These are phyloP conservation scores for Parmelia sp. DNA, from an alignment of 495 filamentous ascomycete genomes.

Conservation along the genomic window DNA sequence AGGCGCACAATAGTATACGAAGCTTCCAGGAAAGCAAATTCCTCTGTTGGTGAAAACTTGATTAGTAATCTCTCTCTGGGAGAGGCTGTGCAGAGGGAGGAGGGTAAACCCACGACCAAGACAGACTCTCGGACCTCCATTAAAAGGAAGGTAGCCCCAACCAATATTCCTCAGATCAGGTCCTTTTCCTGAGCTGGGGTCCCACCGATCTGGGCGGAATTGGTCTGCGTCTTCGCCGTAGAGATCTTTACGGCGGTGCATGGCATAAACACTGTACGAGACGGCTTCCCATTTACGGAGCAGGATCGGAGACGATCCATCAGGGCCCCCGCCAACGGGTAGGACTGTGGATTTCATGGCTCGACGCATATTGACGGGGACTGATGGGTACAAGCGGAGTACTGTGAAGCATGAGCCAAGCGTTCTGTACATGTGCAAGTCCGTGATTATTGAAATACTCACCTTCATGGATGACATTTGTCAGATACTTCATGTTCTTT, in stretches of 20 bases:
- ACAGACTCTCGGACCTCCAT: conserved; percentile 46
- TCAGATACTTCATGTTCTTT: conserved; percentile 32
- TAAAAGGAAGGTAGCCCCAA: conserved; percentile 66
- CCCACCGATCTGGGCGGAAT: conserved; percentile 50
- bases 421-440: not conserved
- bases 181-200: too few species aligned
- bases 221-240: conserved; percentile 45
- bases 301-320: conserved; percentile 56
- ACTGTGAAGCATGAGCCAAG: not conserved
- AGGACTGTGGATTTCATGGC: conserved; percentile 64
- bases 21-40: conserved; percentile 46
- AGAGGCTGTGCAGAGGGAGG: too few species aligned
- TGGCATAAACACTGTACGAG: conserved; percentile 35
- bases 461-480: conserved; percentile 36
- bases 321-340: conserved; percentile 65
- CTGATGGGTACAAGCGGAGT: conserved; percentile 59
- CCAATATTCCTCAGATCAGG: conserved; percentile 18
- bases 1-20: conserved; percentile 41
- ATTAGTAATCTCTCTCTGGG: too few species aligned
- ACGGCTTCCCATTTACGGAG: conserved; percentile 55
- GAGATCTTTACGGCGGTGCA: conserved; percentile 44
- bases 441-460: conserved; percentile 36
- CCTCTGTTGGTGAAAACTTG: conserved; percentile 34
- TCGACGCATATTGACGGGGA: conserved; percentile 67
- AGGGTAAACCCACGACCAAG: conserved; percentile 39